Evolutionary conservation across 345 rosid species (phyloP).

Genomic region (Citrus sp.): DNA sequence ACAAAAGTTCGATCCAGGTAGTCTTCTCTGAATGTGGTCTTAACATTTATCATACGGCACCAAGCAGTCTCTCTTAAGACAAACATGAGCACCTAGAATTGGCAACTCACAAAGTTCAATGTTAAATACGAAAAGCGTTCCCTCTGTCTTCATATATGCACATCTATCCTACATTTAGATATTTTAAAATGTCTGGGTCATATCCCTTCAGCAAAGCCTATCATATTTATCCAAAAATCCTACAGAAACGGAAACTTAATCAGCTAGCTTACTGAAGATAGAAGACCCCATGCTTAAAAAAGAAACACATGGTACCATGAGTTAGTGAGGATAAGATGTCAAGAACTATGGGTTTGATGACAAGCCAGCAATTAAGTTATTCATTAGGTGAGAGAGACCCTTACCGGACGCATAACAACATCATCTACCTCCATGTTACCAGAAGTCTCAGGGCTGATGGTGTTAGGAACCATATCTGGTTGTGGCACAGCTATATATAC

Average conservation of each 20-base stretch:
- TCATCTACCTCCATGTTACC: conserved; percentile 84
- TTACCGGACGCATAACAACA: conserved; percentile 44
- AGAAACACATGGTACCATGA: neutral
- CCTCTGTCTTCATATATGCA: neutral
- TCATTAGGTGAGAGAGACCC: conserved; percentile 5
- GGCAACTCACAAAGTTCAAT: neutral
- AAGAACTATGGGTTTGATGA: neutral
- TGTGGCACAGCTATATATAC: conserved; percentile 44
- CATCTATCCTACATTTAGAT: neutral
- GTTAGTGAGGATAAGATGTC: neutral
- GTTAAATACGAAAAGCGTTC: neutral
- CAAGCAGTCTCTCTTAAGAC: neutral
- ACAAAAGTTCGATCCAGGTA: neutral
- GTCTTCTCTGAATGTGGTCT: neutral
- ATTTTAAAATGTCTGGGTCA: neutral
- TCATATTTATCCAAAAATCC: neutral
- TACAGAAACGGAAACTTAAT: neutral
- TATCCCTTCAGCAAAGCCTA: neutral
- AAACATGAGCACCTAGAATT: neutral
- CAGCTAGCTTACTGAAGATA: neutral
- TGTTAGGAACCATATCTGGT: conserved; percentile 37
- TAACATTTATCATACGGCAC: neutral
- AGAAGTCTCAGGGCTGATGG: conserved; percentile 33
- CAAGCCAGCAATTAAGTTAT: neutral
- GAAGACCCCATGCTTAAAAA: neutral